A percentile compares a stretch with the other conserved stretches of the same genome.
phyloP scores from a whole-genome alignment of 225 moss, liverwort and hornwort genomes.

The Asterella californica region DNA sequence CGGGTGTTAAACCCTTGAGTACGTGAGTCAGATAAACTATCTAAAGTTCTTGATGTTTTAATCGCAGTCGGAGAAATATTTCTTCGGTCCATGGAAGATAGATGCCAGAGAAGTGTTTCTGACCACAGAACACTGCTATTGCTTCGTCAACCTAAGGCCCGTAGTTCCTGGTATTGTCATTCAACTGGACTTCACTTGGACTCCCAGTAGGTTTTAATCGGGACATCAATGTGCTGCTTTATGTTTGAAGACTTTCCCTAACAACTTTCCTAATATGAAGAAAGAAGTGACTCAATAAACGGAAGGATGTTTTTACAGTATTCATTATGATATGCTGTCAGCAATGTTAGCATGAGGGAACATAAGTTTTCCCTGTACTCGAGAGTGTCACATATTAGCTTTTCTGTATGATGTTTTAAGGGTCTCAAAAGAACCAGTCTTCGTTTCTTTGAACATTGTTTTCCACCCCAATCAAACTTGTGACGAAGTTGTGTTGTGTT shows the following conservation, averaged over 20 bases:
- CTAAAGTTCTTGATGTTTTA: not conserved
- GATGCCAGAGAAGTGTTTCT: slow-evolving; percentile 34
- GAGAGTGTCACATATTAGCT: too few species aligned
- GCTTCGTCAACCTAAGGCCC: slow-evolving; percentile 47
- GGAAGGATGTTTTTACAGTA: too few species aligned
- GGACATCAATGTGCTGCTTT: too few species aligned
- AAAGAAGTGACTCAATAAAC: too few species aligned
- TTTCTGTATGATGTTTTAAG: too few species aligned
- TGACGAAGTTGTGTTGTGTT: slow-evolving; percentile 1
- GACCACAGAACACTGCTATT: slow-evolving; percentile 35
- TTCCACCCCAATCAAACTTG: too few species aligned
- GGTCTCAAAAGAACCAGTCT: too few species aligned
- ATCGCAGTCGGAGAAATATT: slow-evolving; percentile 7
- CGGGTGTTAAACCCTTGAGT: not conserved
- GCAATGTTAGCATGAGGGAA: too few species aligned
- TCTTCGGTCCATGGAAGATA: slow-evolving; percentile 37
- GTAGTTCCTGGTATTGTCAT: slow-evolving; percentile 40
- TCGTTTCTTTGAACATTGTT: too few species aligned
- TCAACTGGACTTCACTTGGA: not conserved
- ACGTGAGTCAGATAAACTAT: not conserved
- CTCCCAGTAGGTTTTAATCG: too few species aligned
- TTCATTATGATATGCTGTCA: not conserved
- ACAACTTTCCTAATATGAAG: not conserved
- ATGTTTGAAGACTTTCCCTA: too few species aligned
- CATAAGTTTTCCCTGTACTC: too few species aligned